Percentiles rank a stretch among this genome's conserved stretches.
Evolutionary conservation across 352 stramenopile genomes (phyloP).

Genomic region (Phytophthora citricola): DNA sequence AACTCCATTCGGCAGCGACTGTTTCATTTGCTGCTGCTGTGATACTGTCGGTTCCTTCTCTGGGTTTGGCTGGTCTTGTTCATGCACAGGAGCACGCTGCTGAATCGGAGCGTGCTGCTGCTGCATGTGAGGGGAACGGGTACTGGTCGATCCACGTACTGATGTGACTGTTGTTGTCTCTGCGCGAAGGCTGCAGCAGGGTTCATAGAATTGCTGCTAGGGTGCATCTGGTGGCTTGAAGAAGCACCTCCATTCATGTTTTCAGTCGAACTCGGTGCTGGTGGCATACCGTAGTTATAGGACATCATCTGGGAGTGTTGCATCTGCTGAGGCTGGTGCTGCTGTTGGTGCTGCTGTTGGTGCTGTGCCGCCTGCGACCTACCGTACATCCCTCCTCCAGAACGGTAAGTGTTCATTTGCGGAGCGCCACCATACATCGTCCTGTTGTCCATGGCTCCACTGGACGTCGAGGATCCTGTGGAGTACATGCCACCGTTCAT

Average conservation of each 20-base stretch:
- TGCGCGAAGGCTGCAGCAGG: slow-evolving; percentile 51
- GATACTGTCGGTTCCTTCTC: slow-evolving; percentile 38
- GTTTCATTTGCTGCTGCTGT: slow-evolving; percentile 32
- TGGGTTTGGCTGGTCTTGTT: slow-evolving; percentile 37
- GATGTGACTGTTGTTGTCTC: slow-evolving; percentile 40
- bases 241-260: slow-evolving; percentile 22
- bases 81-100: slow-evolving; percentile 22
- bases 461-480: slow-evolving; percentile 28
- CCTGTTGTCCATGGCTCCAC: slow-evolving; percentile 32
- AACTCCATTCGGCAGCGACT: slow-evolving; percentile 9
- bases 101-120: slow-evolving; percentile 24
- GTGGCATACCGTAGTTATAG: slow-evolving; percentile 43
- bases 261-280: slow-evolving; percentile 25
- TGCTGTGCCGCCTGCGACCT: slow-evolving; percentile 31
- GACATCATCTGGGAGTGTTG: slow-evolving; percentile 51
- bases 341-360: slow-evolving; percentile 27
- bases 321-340: slow-evolving; percentile 44
- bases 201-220: slow-evolving; percentile 36
- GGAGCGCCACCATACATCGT: slow-evolving; percentile 36
- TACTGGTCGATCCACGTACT: slow-evolving; percentile 28
- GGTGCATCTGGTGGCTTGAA: slow-evolving; percentile 25
- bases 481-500: slow-evolving; percentile 63
- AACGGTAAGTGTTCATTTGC: slow-evolving; percentile 48
- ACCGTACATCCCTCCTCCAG: slow-evolving; percentile 34
- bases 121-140: slow-evolving; percentile 25